These are phyloP conservation scores for Castanopsis chinensis DNA, from an alignment of 306 rosid genomes.

Conservation along the genomic window DNA sequence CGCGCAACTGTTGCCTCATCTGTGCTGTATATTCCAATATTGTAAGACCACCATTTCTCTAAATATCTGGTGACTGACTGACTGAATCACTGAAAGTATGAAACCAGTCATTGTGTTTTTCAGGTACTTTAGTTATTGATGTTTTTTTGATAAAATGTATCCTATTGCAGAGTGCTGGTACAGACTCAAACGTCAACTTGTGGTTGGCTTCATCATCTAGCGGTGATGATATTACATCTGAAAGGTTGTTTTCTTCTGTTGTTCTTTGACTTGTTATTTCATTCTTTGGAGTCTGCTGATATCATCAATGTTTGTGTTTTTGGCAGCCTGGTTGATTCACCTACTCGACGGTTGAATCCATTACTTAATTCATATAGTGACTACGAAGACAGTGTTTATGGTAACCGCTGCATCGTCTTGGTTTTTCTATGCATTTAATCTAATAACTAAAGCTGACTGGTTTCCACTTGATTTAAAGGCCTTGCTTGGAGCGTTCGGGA, in stretches of 20 bases:
- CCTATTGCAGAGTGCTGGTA: constrained; percentile 82
- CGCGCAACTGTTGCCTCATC: background rate
- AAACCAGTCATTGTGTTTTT: background rate
- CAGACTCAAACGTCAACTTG: constrained; percentile 86
- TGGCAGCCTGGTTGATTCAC: constrained; percentile 62
- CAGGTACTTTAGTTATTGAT: constrained; percentile 10
- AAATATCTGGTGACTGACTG: background rate
- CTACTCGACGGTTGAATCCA: constrained; percentile 52
- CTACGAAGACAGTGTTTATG: constrained; percentile 94
- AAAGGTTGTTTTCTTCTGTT: constrained; percentile 52
- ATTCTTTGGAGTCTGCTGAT: constrained; percentile 3
- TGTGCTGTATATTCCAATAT: background rate
- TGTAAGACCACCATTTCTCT: background rate
- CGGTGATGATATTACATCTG: constrained; percentile 48
- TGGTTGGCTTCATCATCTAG: constrained; percentile 64
- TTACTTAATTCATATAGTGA: constrained; percentile 80
- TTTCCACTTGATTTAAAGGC: constrained; percentile 50
- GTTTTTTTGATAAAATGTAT: constrained; percentile 21
- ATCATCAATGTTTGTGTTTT: constrained; percentile 18
- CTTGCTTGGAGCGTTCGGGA: constrained; percentile 93
- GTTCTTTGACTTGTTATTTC: constrained; percentile 1
- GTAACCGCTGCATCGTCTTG: constrained; percentile 33
- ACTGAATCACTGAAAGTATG: background rate
- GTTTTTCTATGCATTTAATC: background rate
- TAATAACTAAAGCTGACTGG: constrained; percentile 6